phyloP scores from a whole-genome alignment of 164 flowering plant genomes.

The Euptelea pleiosperma region DNA sequence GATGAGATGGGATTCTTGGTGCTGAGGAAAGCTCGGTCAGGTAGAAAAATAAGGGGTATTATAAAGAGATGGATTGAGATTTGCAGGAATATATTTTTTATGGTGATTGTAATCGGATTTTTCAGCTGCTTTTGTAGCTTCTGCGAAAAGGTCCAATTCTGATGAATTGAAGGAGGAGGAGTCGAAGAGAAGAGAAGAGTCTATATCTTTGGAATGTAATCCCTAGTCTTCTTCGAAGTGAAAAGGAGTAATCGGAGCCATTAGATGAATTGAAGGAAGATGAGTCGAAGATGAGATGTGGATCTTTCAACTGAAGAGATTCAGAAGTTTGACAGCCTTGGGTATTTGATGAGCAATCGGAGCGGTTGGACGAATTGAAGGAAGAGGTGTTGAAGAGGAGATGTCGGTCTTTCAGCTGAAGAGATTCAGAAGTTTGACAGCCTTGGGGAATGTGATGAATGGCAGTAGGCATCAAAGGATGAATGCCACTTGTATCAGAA shows the following conservation, averaged over 20 bases:
- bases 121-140: no score
- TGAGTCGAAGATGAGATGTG: constrained; percentile 97
- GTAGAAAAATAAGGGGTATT: no score
- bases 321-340: constrained; percentile 79
- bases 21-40: no score
- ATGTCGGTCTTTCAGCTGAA: constrained; percentile 96
- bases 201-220: constrained; percentile 77
- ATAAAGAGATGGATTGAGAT: no score
- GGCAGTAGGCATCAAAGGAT: constrained; percentile 99
- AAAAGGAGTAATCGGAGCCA: constrained; percentile 28
- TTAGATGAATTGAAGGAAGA: constrained; percentile 38
- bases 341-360: no score
- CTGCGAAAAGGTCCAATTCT: no score
- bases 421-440: constrained; percentile 86
- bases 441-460: constrained; percentile 98
- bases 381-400: constrained; percentile 98
- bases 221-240: constrained; percentile 77
- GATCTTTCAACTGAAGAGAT: constrained; percentile 98
- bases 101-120: no score
- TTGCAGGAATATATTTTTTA: no score
- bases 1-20: no score
- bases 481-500: constrained; percentile 98
- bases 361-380: no score
- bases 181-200: no score
- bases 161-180: no score